These are phyloP conservation scores for Fomitopsis betulina DNA, from an alignment of 1,284 basidiomycete species.

Conservation along the genomic window DNA sequence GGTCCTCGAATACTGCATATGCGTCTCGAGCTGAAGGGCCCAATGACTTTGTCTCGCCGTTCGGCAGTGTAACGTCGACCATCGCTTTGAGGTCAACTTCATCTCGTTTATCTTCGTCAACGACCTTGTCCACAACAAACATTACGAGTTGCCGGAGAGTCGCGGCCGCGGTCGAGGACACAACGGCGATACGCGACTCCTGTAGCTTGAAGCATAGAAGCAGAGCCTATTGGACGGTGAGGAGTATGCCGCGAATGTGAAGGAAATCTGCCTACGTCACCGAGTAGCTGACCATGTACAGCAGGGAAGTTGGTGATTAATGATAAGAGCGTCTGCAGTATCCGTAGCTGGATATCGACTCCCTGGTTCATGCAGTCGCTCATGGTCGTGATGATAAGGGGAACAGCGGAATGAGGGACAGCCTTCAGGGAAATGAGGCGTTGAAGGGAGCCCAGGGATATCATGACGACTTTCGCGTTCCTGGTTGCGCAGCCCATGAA, in stretches of 20 bases:
- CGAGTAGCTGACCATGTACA: constrained; percentile 76
- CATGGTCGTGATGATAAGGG: constrained; percentile 78
- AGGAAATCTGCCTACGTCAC: constrained; percentile 53
- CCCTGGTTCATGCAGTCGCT: constrained; percentile 86
- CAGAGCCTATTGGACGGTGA: constrained; percentile 55
- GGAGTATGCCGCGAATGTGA: not conserved
- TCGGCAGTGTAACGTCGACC: constrained; percentile 51
- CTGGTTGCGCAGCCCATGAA: constrained; percentile 94
- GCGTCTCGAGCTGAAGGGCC: constrained; percentile 84
- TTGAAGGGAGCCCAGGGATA: constrained; percentile 89
- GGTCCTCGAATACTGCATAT: constrained; percentile 84
- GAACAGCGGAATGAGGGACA: constrained; percentile 76
- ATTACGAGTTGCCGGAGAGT: constrained; percentile 95
- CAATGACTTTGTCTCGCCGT: constrained; percentile 57
- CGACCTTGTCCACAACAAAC: constrained; percentile 96
- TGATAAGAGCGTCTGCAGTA: constrained; percentile 86
- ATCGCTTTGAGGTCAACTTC: constrained; percentile 29
- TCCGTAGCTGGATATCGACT: constrained; percentile 91
- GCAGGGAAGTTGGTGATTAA: constrained; percentile 84
- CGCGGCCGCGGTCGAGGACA: constrained; percentile 95
- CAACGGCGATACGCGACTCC: constrained; percentile 92
- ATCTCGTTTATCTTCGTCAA: constrained; percentile 66
- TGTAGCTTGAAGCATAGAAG: constrained; percentile 92
- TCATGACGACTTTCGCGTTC: constrained; percentile 90
- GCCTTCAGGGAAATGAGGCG: constrained; percentile 85